Evolutionary conservation across 805 yeast genomes (phyloP).

Genomic region (Blastobotrys muscicola): DNA sequence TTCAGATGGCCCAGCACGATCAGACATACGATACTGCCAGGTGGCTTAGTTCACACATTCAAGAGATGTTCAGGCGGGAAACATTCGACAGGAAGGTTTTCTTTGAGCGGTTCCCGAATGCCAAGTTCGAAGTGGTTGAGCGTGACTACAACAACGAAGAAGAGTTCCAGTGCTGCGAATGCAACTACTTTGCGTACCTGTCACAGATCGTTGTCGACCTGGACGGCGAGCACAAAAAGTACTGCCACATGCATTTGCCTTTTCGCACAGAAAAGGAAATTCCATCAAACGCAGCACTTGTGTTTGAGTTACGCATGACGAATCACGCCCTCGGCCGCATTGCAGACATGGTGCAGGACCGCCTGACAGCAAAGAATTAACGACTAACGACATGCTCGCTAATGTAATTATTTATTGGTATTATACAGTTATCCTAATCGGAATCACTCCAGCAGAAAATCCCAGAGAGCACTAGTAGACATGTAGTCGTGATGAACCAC

Average conservation of each 20-base stretch:
- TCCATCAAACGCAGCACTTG: no score
- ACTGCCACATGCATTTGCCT: conserved; percentile 1
- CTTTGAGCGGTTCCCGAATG: conserved; percentile 1
- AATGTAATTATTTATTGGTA: no score
- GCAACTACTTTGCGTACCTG: conserved; percentile 17
- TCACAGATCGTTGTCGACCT: conserved; percentile 13
- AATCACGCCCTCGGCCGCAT: no score
- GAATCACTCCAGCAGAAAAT: conserved; percentile 15
- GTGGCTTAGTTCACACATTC: conserved; percentile 15
- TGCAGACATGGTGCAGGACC: no score
- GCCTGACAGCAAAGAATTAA: no score
- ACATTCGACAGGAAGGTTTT: conserved; percentile 1
- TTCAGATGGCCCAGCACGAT: conserved; percentile 15
- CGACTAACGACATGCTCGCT: no score
- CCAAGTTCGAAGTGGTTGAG: conserved; percentile 1
- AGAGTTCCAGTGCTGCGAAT: conserved; percentile 14
- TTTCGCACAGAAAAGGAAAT: no score
- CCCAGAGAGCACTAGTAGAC: conserved; percentile 71
- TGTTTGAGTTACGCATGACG: no score
- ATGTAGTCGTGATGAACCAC: conserved; percentile 78
- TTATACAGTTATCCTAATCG: no score
- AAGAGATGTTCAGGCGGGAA: conserved; percentile 9
- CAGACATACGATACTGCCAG: conserved; percentile 13
- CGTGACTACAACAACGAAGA: conserved; percentile 15
- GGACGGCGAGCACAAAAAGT: not conserved